Base-by-base conservation (phyloP, 768 basidiomycete genomes). In the Russula olivacea region DNA sequence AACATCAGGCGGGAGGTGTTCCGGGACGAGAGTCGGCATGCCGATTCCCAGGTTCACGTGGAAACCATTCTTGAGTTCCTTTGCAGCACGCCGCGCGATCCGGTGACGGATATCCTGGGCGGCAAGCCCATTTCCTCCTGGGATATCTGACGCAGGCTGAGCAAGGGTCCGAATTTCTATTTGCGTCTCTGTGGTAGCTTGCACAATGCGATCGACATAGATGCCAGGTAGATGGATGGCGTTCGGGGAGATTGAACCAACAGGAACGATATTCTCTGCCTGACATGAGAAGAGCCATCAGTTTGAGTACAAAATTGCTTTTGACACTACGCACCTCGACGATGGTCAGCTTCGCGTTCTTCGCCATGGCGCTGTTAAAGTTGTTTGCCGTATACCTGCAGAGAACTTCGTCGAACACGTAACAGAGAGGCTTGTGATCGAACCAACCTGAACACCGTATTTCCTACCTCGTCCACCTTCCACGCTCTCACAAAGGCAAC, bases 391-490 rank as follows among this genome's bases (percentile, higher is more conserved):
- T 80, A 71, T 91, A 94, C 63, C 92, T 91, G 64, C 19, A 21
- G 48, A 36, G 19, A 15, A 36, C 19, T 40, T 43, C 23, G 17
- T 61, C 50, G 45, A 52, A 48, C 40, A 30, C 11, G 41, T 47
- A 51, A 61, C 9, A 17, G 56, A 17, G 17, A 30, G 34, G 19
- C 45, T 40, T 11, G 25, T 12, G 32, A 28, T 19, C 28, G 21
- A 55, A 40, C 78, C 60, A 69, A 91, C 88, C 92, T 81, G 80
- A 97, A 97, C 47, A 94, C 84, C 68, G 87, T 89, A 73, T 97
- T 97, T 2, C 93, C 93, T 48, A 85, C 81, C 72, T 92, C 91
- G 67, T 97, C 93, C 15, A 84, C 94, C 73, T 93, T 95, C 92
- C 92, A 95, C 4, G 91, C 94, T 50, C 85, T 79, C 51, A 97